Evolutionary conservation across 192 early-diverging fungal genomes (phyloP), one percentile per base, ranked within the genome.

Genomic region (Coemansia sp.): DNA sequence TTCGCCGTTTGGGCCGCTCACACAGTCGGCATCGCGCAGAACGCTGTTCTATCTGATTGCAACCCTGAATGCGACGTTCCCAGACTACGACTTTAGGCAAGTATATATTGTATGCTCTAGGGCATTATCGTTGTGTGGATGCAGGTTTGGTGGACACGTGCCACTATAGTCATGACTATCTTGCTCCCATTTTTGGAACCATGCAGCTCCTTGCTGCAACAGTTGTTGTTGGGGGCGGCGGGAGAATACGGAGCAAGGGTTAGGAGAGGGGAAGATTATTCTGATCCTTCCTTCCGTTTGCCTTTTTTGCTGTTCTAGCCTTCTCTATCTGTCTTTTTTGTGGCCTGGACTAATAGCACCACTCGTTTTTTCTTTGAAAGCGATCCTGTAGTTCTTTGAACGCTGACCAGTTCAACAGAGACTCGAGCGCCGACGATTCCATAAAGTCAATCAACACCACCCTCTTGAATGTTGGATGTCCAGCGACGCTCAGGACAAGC

Each of bases 81-180:
- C 97, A 11, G 95, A 99, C 72, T 94, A 97, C 70, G 97, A 98
- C 72, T 99, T 96, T 83, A 94, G 89, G 89, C 89, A 80, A 48
- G 84, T 93, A 87, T n/a, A 23, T 6, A 47, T 19, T 37, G n/a
- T 10, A 27, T 28, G 19, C 19, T 56, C 31, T 44, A 13, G 41
- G 22, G 19, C n/a, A n/a, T n/a, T n/a, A n/a, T n/a, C 44, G 52
- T 58, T 59, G 57, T 23, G 20, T 47, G n/a, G 20, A 5, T 23
- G 2, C 17, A 31, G 29, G 9, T 33, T 30, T 53, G 11, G n/a
- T 53, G 50, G 9, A 19, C 50, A 53, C 50, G 50, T 53, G 50
- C 50, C 13, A 53, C 28, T 14, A 15, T 3, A 31, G 31, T 15
- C 25, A 6, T 33, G 14, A n/a, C 8, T 30, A 34, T n/a, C n/a